Evolutionary conservation across 805 yeast species (phyloP).

Genomic region (Yamadazyma ubonensis): DNA sequence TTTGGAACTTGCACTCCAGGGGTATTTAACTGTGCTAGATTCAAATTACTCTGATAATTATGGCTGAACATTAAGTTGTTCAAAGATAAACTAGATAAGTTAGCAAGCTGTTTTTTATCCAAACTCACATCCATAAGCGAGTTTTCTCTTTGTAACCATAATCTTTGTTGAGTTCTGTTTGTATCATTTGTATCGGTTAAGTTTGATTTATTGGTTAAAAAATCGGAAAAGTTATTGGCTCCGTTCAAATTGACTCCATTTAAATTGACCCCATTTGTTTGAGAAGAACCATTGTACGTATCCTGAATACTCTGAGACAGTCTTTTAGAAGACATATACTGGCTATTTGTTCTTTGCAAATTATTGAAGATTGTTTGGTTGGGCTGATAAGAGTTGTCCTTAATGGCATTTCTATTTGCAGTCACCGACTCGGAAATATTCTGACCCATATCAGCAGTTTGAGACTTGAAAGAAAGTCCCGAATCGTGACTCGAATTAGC

Average conservation of each 20-base stretch:
- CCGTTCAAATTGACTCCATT: constrained; percentile 19
- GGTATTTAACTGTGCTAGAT: constrained; percentile 16
- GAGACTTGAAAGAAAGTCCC: constrained; percentile 32
- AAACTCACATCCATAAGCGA: constrained; percentile 58
- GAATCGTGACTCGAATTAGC: constrained; percentile 3
- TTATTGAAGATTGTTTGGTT: constrained; percentile 42
- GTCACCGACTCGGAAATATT: constrained; percentile 31
- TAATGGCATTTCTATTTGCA: constrained; percentile 30
- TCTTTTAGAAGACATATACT: constrained; percentile 28
- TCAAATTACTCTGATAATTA: constrained; percentile 24
- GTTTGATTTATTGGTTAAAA: constrained; percentile 17
- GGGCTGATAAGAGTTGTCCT: constrained; percentile 42
- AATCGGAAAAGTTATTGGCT: constrained; percentile 32
- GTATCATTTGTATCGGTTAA: constrained; percentile 9
- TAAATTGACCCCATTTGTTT: neutral
- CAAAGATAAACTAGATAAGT: constrained; percentile 39
- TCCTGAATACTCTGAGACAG: constrained; percentile 17
- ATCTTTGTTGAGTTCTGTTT: constrained; percentile 71
- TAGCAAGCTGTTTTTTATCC: constrained; percentile 30
- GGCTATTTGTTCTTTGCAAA: constrained; percentile 39
- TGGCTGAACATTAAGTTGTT: constrained; percentile 41
- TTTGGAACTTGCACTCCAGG: constrained; percentile 5
- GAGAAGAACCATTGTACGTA: neutral
- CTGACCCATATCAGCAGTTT: constrained; percentile 23
- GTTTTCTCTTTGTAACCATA: constrained; percentile 82